These are phyloP conservation scores for Cercospora sp. DNA, from an alignment of 2,329 filamentous ascomycete genomes.

Conservation along the genomic window DNA sequence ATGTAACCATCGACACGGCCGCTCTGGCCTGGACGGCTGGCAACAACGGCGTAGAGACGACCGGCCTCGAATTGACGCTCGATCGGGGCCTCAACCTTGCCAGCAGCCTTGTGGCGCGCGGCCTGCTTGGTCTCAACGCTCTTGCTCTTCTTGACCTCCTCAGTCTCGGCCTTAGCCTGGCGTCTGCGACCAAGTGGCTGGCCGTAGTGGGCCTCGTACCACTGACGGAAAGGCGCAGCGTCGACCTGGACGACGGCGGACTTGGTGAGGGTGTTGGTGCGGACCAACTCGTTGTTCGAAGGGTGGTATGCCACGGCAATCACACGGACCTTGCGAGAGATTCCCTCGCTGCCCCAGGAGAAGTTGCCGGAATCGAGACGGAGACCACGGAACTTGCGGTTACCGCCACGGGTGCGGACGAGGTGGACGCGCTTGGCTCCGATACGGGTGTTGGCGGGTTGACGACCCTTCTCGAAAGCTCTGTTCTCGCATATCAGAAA, in stretches of 20 bases:
- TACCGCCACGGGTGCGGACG: constrained; percentile 95
- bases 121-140: constrained; percentile 95
- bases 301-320: constrained; percentile 98
- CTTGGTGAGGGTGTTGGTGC: constrained; percentile 99
- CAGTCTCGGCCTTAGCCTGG: constrained; percentile 67
- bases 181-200: constrained; percentile 84
- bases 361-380: constrained; percentile 99
- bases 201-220: constrained; percentile 99
- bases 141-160: constrained; percentile 88
- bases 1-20: constrained; percentile 97
- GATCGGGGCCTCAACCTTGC: constrained; percentile 89
- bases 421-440: constrained; percentile 94
- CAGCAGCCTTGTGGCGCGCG: constrained; percentile 73
- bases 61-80: constrained; percentile 99
- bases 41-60: constrained; percentile 91
- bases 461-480: constrained; percentile 99
- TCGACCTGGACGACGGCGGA: constrained; percentile 98
- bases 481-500: constrained; percentile 65
- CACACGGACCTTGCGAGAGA: constrained; percentile 98
- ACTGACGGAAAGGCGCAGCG: constrained; percentile 98
- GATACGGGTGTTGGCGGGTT: constrained; percentile 99
- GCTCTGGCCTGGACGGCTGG: constrained; percentile 93
- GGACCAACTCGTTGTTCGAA: constrained; percentile 99
- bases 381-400: constrained; percentile 99
- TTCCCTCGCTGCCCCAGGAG: constrained; percentile 96